Percentiles rank a stretch among this genome's conserved stretches.
Conservation (phyloP, 805 yeast species). For the Pichia phayaonensis region DNA sequence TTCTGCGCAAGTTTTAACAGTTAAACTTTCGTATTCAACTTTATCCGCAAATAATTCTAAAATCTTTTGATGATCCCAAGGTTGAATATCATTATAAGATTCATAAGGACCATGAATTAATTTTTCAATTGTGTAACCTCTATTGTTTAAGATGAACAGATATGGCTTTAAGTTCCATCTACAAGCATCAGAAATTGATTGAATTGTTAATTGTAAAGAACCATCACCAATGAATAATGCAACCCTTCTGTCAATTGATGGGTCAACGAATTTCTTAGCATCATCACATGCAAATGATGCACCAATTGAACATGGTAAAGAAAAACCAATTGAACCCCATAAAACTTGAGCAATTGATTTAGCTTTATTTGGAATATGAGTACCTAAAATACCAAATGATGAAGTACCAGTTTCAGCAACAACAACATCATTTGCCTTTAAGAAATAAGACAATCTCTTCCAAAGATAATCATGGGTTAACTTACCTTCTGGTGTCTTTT, state of each 20-base stretch:
- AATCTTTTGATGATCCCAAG: conserved; percentile 57
- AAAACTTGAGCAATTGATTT: conserved; percentile 66
- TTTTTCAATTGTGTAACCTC: conserved; percentile 70
- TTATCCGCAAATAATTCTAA: conserved; percentile 55
- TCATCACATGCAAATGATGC: conserved; percentile 60
- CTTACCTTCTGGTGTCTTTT: conserved; percentile 36
- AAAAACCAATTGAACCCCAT: conserved; percentile 71
- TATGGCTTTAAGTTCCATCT: conserved; percentile 63
- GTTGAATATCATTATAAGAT: conserved; percentile 57
- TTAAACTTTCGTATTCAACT: conserved; percentile 43
- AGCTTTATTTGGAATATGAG: conserved; percentile 55
- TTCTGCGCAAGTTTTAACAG: conserved; percentile 51
- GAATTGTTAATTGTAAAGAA: conserved; percentile 66
- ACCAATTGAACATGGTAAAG: conserved; percentile 62
- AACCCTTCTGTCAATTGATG: conserved; percentile 41
- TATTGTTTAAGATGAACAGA: conserved; percentile 61
- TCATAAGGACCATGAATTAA: conserved; percentile 65
- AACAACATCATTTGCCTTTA: conserved; percentile 58
- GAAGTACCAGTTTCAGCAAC: conserved; percentile 72
- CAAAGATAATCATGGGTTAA: conserved; percentile 63
- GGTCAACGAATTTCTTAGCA: conserved; percentile 1
- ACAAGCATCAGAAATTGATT: conserved; percentile 63
- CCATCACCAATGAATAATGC: conserved; percentile 70
- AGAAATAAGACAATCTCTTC: conserved; percentile 56
- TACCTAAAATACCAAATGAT: conserved; percentile 61